Base-by-base conservation (phyloP, 2,329 filamentous ascomycete genomes). In the Meredithiella fracta region DNA sequence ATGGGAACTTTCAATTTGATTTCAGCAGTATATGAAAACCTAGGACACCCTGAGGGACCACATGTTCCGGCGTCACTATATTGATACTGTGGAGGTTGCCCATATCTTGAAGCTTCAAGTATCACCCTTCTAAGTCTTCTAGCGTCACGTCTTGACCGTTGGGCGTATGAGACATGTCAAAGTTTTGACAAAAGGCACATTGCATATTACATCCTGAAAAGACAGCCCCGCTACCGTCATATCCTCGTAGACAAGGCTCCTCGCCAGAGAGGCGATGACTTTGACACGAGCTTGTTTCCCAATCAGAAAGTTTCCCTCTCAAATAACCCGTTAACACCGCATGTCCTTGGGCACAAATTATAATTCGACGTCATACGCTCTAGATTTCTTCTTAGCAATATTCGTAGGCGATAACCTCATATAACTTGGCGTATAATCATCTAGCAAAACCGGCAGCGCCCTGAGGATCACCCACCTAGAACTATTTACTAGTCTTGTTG, bases 41-140 rank as follows among this genome's bases (percentile, higher is more conserved):
- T 31, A 92, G 70, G 1, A 79, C 85, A 8, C 92, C 85, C 65
- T 92, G 87, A 0, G 87, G 86, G 3, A 89, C 86, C 17, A 94
- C 85, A 66, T 94, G 88, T 65, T 94, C 87, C 0, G 87, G 86
- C 0, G 86, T 94, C 58, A 94, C 78, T 22, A 91, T 78, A 66
- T 94, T 92, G 73, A 94, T 90, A 65, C 92, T 92, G 70, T 94
- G 86, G n/a, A 87, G 85, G 7, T 75, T 70, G n/a, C 86, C 87
- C 1, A 86, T 76, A 26, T 86, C 74, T 65, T 92, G 86, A 47
- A 94, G 70, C 69, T 92, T 92, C 57, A 92, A 63, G 67, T 84
- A 90, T 87, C 87, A 92, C 54, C 85, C 81, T 3, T 77, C 87
- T 3, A 94, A 75, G 64, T 89, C 78, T 65, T 90, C 85, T 0